A percentile compares a stretch with the other conserved stretches of the same genome.
Evolutionary conservation across 495 filamentous ascomycete species (phyloP).

Genomic region (Chaetomium tenue): DNA sequence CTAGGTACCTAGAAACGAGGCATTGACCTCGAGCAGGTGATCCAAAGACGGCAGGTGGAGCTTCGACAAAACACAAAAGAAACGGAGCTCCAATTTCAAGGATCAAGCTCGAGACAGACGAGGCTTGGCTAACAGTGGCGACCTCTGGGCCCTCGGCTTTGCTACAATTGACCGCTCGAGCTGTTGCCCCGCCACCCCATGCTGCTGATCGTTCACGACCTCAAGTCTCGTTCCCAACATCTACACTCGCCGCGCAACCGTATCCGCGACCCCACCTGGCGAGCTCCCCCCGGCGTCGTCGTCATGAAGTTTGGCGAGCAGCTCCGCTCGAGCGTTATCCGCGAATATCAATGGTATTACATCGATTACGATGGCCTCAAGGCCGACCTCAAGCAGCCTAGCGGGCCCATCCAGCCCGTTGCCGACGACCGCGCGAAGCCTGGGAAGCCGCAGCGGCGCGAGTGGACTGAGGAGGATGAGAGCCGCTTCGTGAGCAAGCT

Average conservation of each 20-base stretch:
- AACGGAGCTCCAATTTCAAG: background rate
- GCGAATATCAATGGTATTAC: slow-evolving; percentile 95
- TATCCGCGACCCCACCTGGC: slow-evolving; percentile 29
- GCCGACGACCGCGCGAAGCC: slow-evolving; percentile 18
- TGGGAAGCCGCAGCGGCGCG: slow-evolving; percentile 41
- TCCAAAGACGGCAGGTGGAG: background rate
- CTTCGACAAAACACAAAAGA: background rate
- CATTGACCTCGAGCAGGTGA: slow-evolving; percentile 4
- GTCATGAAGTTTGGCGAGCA: slow-evolving; percentile 91
- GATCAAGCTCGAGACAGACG: background rate
- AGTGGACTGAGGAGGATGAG: slow-evolving; percentile 93
- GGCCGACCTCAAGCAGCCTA: slow-evolving; percentile 72
- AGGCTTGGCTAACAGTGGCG: slow-evolving; percentile 12
- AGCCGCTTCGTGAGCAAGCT: slow-evolving; percentile 80
- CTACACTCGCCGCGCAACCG: slow-evolving; percentile 34
- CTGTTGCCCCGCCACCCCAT: slow-evolving; percentile 15
- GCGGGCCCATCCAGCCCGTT: slow-evolving; percentile 48
- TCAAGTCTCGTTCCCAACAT: slow-evolving; percentile 39
- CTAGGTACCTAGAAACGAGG: background rate
- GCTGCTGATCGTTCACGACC: slow-evolving; percentile 54
- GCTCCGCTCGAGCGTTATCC: slow-evolving; percentile 86
- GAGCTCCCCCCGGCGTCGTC: slow-evolving; percentile 44
- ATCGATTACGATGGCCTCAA: slow-evolving; percentile 97
- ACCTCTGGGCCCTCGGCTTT: background rate
- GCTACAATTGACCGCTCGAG: background rate